Evolutionary conservation across 2,329 filamentous ascomycete species (phyloP).

Genomic region (Stenocarpella maydis): DNA sequence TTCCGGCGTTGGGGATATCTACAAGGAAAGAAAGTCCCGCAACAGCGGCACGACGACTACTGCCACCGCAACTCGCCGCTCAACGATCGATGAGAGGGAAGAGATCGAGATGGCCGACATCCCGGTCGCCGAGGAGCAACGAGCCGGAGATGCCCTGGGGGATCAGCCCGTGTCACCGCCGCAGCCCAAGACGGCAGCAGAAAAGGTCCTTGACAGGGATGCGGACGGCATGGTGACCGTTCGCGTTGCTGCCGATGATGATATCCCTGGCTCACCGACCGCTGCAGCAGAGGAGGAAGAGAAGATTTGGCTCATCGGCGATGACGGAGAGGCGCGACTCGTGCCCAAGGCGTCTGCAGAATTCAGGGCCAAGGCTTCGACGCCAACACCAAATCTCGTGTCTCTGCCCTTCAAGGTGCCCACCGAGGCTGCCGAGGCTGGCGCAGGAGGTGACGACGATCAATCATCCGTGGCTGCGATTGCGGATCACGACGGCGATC

Average conservation of each 20-base stretch:
- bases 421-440: slow-evolving; percentile 40
- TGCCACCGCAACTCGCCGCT: slow-evolving; percentile 45
- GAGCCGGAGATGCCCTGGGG: not conserved
- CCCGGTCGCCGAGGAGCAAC: slow-evolving; percentile 43
- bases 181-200: slow-evolving; percentile 45
- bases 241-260: slow-evolving; percentile 60
- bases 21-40: slow-evolving; percentile 54
- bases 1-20: slow-evolving; percentile 60
- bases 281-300: slow-evolving; percentile 45
- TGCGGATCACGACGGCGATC: slow-evolving; percentile 67
- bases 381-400: slow-evolving; percentile 62
- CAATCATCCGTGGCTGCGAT: slow-evolving; percentile 75
- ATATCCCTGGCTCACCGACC: slow-evolving; percentile 41
- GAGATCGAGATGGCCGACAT: slow-evolving; percentile 65
- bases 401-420: slow-evolving; percentile 73
- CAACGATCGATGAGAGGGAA: slow-evolving; percentile 52
- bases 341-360: slow-evolving; percentile 40
- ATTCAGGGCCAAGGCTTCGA: slow-evolving; percentile 46
- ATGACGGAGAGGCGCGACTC: slow-evolving; percentile 44
- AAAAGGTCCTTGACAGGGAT: slow-evolving; percentile 52
- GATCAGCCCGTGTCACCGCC: slow-evolving; percentile 36
- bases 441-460: slow-evolving; percentile 53
- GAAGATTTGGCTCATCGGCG: slow-evolving; percentile 44
- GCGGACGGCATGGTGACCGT: slow-evolving; percentile 61
- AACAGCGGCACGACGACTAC: slow-evolving; percentile 47